A percentile compares a stretch with the other conserved stretches of the same genome.
phyloP scores from a whole-genome alignment of 768 basidiomycete genomes.

The Hemileccinum impolitum region DNA sequence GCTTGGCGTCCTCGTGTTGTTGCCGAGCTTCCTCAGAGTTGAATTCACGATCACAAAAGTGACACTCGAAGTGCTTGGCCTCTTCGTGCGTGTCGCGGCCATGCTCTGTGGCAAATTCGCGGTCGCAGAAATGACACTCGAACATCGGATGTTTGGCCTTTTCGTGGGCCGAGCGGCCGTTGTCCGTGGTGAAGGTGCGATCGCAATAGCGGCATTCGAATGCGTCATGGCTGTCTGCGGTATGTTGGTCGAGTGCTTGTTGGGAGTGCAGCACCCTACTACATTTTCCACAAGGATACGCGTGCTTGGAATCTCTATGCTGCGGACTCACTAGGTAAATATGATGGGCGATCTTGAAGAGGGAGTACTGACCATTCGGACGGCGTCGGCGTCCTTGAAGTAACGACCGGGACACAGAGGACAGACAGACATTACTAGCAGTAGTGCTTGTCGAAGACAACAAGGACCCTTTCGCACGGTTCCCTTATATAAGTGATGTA shows the following conservation, averaged over 20 bases:
- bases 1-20: constrained; percentile 12
- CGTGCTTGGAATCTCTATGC: constrained; percentile 17
- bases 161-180: constrained; percentile 11
- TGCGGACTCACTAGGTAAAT: constrained; percentile 4
- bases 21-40: not conserved
- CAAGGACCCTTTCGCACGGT: constrained; percentile 13
- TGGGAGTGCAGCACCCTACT: constrained; percentile 1
- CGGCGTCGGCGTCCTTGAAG: constrained; percentile 8
- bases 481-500: too few species aligned
- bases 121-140: constrained; percentile 12
- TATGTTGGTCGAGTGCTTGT: constrained; percentile 17
- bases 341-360: not conserved
- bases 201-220: constrained; percentile 9
- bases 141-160: constrained; percentile 9
- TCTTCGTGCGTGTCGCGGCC: constrained; percentile 1
- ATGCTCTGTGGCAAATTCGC: not conserved
- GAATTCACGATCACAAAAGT: constrained; percentile 10
- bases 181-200: not conserved
- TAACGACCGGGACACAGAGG: constrained; percentile 14
- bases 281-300: constrained; percentile 6
- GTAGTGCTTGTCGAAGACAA: too few species aligned
- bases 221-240: constrained; percentile 3
- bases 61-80: constrained; percentile 11
- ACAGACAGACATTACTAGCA: constrained; percentile 24
- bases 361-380: constrained; percentile 16